Evolutionary conservation across 1,284 basidiomycete genomes (phyloP).

Genomic region (Cryptococcus wingfieldii): DNA sequence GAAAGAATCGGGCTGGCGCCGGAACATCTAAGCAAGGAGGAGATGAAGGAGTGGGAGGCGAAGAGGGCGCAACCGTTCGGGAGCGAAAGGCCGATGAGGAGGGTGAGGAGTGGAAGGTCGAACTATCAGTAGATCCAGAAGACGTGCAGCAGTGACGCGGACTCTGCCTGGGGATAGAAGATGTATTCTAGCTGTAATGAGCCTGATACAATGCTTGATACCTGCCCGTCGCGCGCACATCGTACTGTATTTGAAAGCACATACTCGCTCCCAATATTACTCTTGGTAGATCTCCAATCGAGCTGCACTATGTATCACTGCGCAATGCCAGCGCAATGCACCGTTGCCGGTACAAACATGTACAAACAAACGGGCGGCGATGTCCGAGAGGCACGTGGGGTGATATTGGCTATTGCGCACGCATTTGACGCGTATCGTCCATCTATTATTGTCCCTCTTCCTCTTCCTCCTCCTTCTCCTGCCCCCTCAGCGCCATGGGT

Average conservation of each 20-base stretch:
- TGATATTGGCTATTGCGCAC: no score
- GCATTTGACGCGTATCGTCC: neutral
- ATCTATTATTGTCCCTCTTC: neutral
- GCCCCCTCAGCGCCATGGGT: neutral
- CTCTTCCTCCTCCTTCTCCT: neutral
- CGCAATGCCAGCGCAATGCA: no score
- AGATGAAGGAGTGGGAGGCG: conserved; percentile 2
- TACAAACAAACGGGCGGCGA: neutral
- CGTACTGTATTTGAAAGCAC: no score
- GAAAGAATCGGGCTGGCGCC: conserved; percentile 7
- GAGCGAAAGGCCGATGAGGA: neutral
- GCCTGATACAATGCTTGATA: no score
- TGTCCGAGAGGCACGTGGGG: no score
- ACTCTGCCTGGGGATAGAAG: no score
- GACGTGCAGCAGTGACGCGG: neutral
- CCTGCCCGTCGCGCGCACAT: no score
- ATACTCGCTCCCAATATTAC: no score
- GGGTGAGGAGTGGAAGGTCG: neutral
- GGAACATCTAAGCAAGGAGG: conserved; percentile 1
- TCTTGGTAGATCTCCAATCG: no score
- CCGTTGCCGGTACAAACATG: neutral
- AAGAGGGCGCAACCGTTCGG: neutral
- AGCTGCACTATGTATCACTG: no score
- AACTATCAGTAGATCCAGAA: neutral
- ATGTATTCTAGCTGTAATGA: no score